Percentiles rank a stretch among this genome's conserved stretches.
phyloP scores from a whole-genome alignment of 768 basidiomycete species.

The Boletus barrowsii region DNA sequence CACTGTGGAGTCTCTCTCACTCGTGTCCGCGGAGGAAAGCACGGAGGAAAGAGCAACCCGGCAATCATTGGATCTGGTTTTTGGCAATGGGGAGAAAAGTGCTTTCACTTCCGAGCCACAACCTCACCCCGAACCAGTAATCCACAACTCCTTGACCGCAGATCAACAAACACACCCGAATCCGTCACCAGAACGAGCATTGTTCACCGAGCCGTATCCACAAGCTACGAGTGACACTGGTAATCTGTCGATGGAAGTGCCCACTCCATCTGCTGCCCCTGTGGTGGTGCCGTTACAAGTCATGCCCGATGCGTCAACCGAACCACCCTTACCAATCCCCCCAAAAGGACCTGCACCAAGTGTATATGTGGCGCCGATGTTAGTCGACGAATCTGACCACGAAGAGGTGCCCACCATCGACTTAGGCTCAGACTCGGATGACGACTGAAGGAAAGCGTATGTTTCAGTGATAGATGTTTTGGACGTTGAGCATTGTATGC shows the following conservation, averaged over 20 bases:
- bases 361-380: slow-evolving; percentile 7
- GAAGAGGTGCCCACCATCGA: slow-evolving; percentile 79
- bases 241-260: not conserved
- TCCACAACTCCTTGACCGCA: not conserved
- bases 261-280: not conserved
- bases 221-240: not conserved
- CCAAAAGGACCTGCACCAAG: slow-evolving; percentile 6
- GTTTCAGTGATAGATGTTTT: not conserved
- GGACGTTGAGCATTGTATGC: not conserved
- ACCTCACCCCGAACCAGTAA: not conserved
- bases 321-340: not conserved
- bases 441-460: slow-evolving; percentile 2
- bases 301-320: not conserved
- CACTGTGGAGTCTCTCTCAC: slow-evolving; percentile 54
- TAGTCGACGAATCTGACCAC: slow-evolving; percentile 49
- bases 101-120: not conserved
- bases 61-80: slow-evolving; percentile 37
- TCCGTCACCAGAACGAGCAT: not conserved
- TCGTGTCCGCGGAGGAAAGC: slow-evolving; percentile 62
- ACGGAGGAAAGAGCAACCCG: slow-evolving; percentile 56
- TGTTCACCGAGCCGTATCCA: not conserved
- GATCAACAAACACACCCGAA: not conserved
- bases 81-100: slow-evolving; percentile 4
- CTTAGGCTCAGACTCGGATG: slow-evolving; percentile 76
- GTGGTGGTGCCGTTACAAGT: not conserved